Conservation (phyloP, 106 monocot species). For the Chionographis japonica region DNA sequence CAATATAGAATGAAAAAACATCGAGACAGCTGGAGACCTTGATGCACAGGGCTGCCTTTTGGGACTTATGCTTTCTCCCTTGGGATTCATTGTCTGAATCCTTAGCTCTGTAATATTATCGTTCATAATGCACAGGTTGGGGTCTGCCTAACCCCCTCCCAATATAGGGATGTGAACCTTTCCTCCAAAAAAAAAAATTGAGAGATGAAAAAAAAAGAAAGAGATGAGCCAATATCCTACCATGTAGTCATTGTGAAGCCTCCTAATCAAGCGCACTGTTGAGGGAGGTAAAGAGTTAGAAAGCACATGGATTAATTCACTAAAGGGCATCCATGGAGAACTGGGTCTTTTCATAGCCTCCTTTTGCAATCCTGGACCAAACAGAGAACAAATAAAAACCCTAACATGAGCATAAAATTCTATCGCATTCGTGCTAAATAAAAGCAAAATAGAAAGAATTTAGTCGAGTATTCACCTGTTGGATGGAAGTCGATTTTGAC, state of each 20-base stretch:
- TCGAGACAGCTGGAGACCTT: too few relatives aligned
- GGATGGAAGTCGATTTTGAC: conserved; percentile 20
- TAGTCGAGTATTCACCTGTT: conserved; percentile 14
- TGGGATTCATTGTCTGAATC: too few relatives aligned
- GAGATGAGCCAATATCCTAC: conserved; percentile 11
- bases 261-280: conserved; percentile 35
- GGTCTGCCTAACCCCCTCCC: too few relatives aligned
- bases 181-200: not conserved
- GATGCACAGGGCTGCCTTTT: too few relatives aligned
- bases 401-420: not conserved
- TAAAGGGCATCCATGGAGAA: conserved; percentile 50
- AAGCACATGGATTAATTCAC: conserved; percentile 21
- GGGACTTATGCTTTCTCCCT: too few relatives aligned
- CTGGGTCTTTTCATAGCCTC: conserved; percentile 19
- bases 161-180: too few relatives aligned
- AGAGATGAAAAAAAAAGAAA: not conserved
- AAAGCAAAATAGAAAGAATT: too few relatives aligned
- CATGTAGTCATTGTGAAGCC: conserved; percentile 26
- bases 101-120: too few relatives aligned
- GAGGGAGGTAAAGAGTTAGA: conserved; percentile 27
- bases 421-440: not conserved
- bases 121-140: too few relatives aligned
- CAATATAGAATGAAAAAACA: too few relatives aligned
- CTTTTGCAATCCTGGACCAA: conserved; percentile 13
- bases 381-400: conserved; percentile 4